phyloP scores from a whole-genome alignment of 2,329 filamentous ascomycete species.

The Fusarium pseudograminearum region DNA sequence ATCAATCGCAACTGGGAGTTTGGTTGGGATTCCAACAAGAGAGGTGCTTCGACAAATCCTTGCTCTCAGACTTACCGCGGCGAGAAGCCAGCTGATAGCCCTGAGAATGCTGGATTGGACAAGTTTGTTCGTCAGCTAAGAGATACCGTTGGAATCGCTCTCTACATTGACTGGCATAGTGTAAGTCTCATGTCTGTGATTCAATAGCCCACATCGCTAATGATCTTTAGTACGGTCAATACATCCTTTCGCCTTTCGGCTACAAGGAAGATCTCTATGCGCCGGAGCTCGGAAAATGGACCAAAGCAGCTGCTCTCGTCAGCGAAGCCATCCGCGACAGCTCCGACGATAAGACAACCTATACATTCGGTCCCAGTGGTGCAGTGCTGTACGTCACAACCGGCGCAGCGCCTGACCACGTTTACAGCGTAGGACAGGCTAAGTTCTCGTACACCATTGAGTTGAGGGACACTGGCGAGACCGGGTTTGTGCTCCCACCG shows the following conservation, averaged over 20 bases:
- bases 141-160: conserved; percentile 53
- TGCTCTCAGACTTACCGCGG: conserved; percentile 62
- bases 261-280: conserved; percentile 58
- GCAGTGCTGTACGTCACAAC: conserved; percentile 54
- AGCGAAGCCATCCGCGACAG: conserved; percentile 50
- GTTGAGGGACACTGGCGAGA: conserved; percentile 50
- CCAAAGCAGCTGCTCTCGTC: conserved; percentile 50
- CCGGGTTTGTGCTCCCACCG: conserved; percentile 55
- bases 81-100: conserved; percentile 55
- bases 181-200: neutral
- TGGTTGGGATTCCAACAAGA: conserved; percentile 58
- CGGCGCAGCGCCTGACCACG: conserved; percentile 49
- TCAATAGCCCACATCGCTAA: neutral
- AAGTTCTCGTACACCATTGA: conserved; percentile 58
- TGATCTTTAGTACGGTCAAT: conserved; percentile 55
- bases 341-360: conserved; percentile 49
- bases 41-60: conserved; percentile 61
- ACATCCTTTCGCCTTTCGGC: conserved; percentile 59
- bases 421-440: conserved; percentile 43
- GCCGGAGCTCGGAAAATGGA: conserved; percentile 56
- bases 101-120: conserved; percentile 61
- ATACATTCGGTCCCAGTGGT: conserved; percentile 55
- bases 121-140: conserved; percentile 50
- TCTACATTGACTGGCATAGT: conserved; percentile 62
- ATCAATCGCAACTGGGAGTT: conserved; percentile 68